Base-by-base conservation (phyloP, 345 rosid species). In the Gossypium anomalum region DNA sequence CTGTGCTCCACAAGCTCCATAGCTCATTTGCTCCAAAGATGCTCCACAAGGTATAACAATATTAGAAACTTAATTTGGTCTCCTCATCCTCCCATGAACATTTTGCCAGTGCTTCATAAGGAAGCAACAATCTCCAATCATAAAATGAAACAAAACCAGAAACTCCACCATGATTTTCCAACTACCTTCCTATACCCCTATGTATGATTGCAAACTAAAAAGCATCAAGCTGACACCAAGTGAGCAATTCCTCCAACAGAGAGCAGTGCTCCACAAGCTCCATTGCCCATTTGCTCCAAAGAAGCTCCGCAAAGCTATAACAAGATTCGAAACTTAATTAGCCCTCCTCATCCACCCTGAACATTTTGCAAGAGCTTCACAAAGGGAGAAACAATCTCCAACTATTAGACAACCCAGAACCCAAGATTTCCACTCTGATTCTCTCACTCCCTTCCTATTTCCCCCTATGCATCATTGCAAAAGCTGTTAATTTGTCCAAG, bases 251-350 rank as follows among this genome's bases (percentile, higher is more conserved):
- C 93, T 86, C 74, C 85, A 86, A 47, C 49, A 84, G 83, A 80
- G 98, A 90, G 95, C 90, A 77, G 87, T 91, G 92, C 93, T 89
- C 93, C 97, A 87, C 82, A 93, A 16, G 93, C 92, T 91, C 92
- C 92, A 83, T 84, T 86, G 89, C 89, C 79, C 83, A 84, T 85
- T 81, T 85, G 91, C 93, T 91, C 95, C 97, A 86, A 62, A 78
- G 82, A 85, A 86, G 93, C 97, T 91, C 95, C 95, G 82, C 44
- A 34, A 85, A 87, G 97, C 92, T 82, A 91, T 78, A 87, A 78
- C 80, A 81, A 44, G 85, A 63, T 38, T 63, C 19, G 67, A 34
- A 62, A 62, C 45, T 34, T 62, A 62, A 29, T 62, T 22, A 20
- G 62, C 29, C 23, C 62, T 58, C 15, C 8, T 34, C 67, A 62